A percentile compares a stretch with the other conserved stretches of the same genome.
Evolutionary conservation across 1,284 basidiomycete species (phyloP).

Genomic region (Trametes polyzona): DNA sequence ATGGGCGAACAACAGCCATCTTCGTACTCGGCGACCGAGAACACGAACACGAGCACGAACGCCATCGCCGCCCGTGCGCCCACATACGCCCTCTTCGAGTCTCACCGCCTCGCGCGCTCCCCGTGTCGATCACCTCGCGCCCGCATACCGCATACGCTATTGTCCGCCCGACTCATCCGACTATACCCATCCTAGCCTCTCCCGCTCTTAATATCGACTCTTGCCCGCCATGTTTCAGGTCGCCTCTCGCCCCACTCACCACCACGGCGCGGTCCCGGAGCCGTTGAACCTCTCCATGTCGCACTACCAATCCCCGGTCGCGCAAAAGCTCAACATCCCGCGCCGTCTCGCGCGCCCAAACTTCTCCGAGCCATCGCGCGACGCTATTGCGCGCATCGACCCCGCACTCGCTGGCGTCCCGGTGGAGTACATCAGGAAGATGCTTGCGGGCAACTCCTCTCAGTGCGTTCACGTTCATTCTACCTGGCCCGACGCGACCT

Average conservation of each 20-base stretch:
- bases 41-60: conserved; percentile 4
- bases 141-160: conserved; percentile 22
- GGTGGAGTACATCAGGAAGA: conserved; percentile 42
- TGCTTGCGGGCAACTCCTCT: conserved; percentile 38
- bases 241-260: conserved; percentile 33
- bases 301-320: conserved; percentile 25
- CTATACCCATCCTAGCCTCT: conserved; percentile 21
- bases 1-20: conserved; percentile 2
- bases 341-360: conserved; percentile 39
- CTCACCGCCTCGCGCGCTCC: conserved; percentile 20
- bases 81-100: neutral
- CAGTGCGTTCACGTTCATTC: conserved; percentile 35
- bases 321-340: conserved; percentile 42
- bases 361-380: conserved; percentile 36
- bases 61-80: conserved; percentile 4
- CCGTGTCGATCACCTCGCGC: conserved; percentile 27
- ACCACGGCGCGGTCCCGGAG: conserved; percentile 28
- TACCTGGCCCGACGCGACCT: neutral
- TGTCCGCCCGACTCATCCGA: conserved; percentile 20
- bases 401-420: conserved; percentile 42
- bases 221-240: conserved; percentile 36
- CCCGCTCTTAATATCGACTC: conserved; percentile 14
- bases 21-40: conserved; percentile 14
- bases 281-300: conserved; percentile 30
- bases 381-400: conserved; percentile 38